Evolutionary conservation across 768 basidiomycete species (phyloP).

Genomic region (Obba rivulosa): DNA sequence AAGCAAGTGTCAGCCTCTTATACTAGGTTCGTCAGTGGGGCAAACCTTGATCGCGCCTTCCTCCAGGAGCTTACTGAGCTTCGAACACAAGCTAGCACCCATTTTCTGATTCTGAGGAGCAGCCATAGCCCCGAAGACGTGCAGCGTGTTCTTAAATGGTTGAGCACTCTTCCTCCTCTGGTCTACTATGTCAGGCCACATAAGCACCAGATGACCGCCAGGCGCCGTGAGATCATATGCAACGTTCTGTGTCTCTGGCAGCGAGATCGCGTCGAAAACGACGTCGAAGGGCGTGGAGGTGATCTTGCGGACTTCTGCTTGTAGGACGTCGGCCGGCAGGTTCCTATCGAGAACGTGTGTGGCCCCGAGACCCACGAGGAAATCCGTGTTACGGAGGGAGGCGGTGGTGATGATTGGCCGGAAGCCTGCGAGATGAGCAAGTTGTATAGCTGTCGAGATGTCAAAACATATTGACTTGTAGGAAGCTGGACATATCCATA

Average conservation of each 20-base stretch:
- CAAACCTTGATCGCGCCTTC: slow-evolving; percentile 15
- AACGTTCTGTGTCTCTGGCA: slow-evolving; percentile 12
- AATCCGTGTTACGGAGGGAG: slow-evolving; percentile 12
- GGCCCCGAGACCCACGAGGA: slow-evolving; percentile 18
- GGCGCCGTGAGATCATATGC: slow-evolving; percentile 12
- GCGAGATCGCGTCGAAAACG: slow-evolving; percentile 19
- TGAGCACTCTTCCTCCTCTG: not conserved
- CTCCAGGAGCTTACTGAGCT: slow-evolving; percentile 11
- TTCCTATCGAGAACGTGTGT: slow-evolving; percentile 21
- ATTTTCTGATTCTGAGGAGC: slow-evolving; percentile 2
- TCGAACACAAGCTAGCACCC: slow-evolving; percentile 8
- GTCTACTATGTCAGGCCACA: not conserved
- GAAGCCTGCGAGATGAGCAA: slow-evolving; percentile 17
- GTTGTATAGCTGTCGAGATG: slow-evolving; percentile 20
- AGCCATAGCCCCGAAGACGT: slow-evolving; percentile 8
- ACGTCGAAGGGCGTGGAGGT: slow-evolving; percentile 6
- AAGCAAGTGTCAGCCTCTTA: too few species aligned
- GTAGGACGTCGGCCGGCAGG: slow-evolving; percentile 1
- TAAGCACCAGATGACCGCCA: slow-evolving; percentile 11
- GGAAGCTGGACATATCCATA: not conserved
- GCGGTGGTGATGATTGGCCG: slow-evolving; percentile 22
- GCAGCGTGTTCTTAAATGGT: slow-evolving; percentile 3
- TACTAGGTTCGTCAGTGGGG: too few species aligned
- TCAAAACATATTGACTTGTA: too few species aligned
- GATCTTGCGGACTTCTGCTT: slow-evolving; percentile 2